phyloP scores from a whole-genome alignment of 2,329 filamentous ascomycete genomes.

The Aureobasidium sp. region DNA sequence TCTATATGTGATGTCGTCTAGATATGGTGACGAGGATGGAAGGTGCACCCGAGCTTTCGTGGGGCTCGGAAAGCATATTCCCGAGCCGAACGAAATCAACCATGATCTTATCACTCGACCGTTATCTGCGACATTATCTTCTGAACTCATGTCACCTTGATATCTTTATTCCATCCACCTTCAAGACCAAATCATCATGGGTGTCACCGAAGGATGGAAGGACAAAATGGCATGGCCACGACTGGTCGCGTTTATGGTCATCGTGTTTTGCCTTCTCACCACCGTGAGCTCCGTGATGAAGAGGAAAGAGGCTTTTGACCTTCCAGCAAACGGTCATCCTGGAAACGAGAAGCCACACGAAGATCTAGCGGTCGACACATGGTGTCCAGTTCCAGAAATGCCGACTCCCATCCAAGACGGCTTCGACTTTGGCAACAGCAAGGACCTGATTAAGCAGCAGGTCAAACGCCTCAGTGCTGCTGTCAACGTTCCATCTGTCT shows the following conservation, averaged over 20 bases:
- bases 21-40: not conserved
- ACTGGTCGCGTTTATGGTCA: constrained; percentile 6
- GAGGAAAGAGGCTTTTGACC: not conserved
- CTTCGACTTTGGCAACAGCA: not conserved
- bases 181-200: not conserved
- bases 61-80: not conserved
- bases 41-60: not conserved
- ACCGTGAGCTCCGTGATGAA: not conserved
- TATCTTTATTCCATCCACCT: not conserved
- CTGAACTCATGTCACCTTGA: not conserved
- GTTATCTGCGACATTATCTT: not conserved
- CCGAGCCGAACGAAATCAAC: not conserved
- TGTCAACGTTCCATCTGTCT: constrained; percentile 50
- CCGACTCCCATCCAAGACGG: not conserved
- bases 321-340: not conserved
- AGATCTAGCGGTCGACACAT: not conserved
- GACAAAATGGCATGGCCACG: constrained; percentile 13
- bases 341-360: not conserved
- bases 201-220: constrained; percentile 7
- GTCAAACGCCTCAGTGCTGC: constrained; percentile 38
- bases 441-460: constrained; percentile 15
- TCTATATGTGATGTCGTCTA: not conserved
- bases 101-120: not conserved
- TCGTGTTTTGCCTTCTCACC: constrained; percentile 6
- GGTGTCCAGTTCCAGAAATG: constrained; percentile 7